These are phyloP conservation scores for Trametes coccinea DNA, from an alignment of 768 basidiomycete genomes.

Conservation along the genomic window DNA sequence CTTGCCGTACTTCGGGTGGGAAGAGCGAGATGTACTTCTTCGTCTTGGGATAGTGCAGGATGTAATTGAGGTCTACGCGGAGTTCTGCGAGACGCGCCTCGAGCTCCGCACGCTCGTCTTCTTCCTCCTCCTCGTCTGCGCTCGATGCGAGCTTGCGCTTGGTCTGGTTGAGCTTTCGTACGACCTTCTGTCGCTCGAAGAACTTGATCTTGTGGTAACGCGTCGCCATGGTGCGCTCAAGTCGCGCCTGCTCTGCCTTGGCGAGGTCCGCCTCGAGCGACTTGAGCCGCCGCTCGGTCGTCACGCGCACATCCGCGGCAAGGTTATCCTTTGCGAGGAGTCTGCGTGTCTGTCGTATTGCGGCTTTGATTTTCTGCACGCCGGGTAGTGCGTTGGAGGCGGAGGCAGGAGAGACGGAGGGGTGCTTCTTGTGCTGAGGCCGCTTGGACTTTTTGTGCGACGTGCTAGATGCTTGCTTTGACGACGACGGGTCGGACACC, in stretches of 20 bases:
- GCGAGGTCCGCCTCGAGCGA: constrained; percentile 74
- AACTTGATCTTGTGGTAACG: constrained; percentile 93
- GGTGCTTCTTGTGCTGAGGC: constrained; percentile 21
- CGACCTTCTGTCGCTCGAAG: constrained; percentile 89
- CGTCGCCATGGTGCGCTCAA: constrained; percentile 71
- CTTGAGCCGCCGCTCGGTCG: constrained; percentile 76
- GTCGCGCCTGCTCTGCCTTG: constrained; percentile 58
- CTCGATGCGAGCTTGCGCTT: constrained; percentile 51
- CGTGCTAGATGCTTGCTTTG: background rate
- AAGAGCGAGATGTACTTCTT: constrained; percentile 91
- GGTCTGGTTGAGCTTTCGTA: constrained; percentile 72
- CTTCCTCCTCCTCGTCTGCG: constrained; percentile 30
- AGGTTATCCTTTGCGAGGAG: constrained; percentile 84
- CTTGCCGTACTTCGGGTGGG: constrained; percentile 61
- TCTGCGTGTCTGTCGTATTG: constrained; percentile 79
- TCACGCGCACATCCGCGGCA: constrained; percentile 81
- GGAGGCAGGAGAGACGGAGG: background rate
- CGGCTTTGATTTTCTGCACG: constrained; percentile 83
- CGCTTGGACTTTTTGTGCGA: constrained; percentile 10
- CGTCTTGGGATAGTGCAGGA: constrained; percentile 83
- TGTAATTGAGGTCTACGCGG: constrained; percentile 90
- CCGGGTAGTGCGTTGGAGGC: constrained; percentile 49
- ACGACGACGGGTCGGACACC: constrained; percentile 9
- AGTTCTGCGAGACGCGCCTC: constrained; percentile 55
- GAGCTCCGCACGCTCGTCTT: constrained; percentile 40